A percentile compares a stretch with the other conserved stretches of the same genome.
Evolutionary conservation across 495 filamentous ascomycete species (phyloP).

Genomic region (Cryomyces minteri): DNA sequence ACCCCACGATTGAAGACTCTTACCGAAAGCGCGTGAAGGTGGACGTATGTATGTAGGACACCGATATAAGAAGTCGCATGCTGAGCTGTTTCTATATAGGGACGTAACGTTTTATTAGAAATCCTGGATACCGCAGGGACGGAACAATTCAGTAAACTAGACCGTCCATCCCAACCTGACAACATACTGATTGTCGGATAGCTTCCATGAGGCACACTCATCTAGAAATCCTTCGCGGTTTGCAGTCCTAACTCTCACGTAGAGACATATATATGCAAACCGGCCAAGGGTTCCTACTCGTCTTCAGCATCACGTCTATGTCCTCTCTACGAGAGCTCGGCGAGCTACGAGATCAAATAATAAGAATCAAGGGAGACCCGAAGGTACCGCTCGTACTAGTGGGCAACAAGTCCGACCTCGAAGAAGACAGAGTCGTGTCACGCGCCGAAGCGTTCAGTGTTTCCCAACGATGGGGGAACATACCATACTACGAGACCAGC

Average conservation of each 20-base stretch:
- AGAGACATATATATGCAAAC: slow-evolving; percentile 94
- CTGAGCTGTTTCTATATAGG: slow-evolving; percentile 29
- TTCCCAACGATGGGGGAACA: slow-evolving; percentile 72
- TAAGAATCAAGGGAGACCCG: slow-evolving; percentile 90
- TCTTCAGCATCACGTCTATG: slow-evolving; percentile 88
- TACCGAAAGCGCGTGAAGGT: slow-evolving; percentile 89
- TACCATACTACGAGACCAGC: slow-evolving; percentile 89
- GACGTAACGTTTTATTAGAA: slow-evolving; percentile 87
- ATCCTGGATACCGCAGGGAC: slow-evolving; percentile 96
- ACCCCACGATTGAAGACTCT: slow-evolving; percentile 96
- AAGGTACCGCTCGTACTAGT: slow-evolving; percentile 88
- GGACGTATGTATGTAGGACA: slow-evolving; percentile 82
- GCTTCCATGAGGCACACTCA: slow-evolving; percentile 10
- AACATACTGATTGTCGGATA: slow-evolving; percentile 5
- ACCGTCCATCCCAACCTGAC: background rate
- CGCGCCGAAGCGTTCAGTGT: slow-evolving; percentile 70
- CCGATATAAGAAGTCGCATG: background rate
- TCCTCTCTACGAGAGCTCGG: slow-evolving; percentile 72
- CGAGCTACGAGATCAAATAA: slow-evolving; percentile 85
- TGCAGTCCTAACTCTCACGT: slow-evolving; percentile 8
- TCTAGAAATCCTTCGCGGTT: background rate
- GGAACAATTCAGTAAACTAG: slow-evolving; percentile 83
- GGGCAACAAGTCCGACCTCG: slow-evolving; percentile 92
- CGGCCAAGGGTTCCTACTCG: slow-evolving; percentile 87
- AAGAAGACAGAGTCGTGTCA: slow-evolving; percentile 75